Conservation (phyloP, 352 stramenopile species). For the Globisporangium megalacanthum region DNA sequence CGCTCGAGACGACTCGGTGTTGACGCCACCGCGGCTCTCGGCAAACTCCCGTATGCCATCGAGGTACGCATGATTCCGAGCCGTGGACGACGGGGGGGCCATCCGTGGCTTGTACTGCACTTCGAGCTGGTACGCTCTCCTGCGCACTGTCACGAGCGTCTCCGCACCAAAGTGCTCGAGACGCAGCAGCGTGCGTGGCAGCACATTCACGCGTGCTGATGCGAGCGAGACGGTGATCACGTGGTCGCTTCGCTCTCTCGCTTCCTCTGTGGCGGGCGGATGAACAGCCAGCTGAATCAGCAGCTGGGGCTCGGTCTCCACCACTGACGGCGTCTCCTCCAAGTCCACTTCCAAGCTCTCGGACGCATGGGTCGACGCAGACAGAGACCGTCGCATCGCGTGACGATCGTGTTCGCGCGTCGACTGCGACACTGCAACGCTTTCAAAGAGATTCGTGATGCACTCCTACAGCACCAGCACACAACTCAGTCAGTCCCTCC, state of each 20-base stretch:
- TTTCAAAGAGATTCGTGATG: slow-evolving; percentile 13
- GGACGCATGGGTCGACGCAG: background rate
- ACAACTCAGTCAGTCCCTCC: slow-evolving; percentile 2
- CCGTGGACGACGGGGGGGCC: slow-evolving; percentile 18
- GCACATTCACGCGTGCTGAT: slow-evolving; percentile 42
- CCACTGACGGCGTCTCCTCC: background rate
- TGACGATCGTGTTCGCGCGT: background rate
- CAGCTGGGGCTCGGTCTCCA: slow-evolving; percentile 4
- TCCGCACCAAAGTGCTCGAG: slow-evolving; percentile 54
- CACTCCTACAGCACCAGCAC: slow-evolving; percentile 8
- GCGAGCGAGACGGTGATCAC: slow-evolving; percentile 17
- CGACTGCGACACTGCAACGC: background rate
- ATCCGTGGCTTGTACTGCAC: slow-evolving; percentile 30
- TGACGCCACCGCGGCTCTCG: slow-evolving; percentile 14
- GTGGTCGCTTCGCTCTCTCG: background rate
- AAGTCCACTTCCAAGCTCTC: slow-evolving; percentile 8
- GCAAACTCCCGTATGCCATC: slow-evolving; percentile 21
- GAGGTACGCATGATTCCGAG: slow-evolving; percentile 21
- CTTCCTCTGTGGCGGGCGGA: background rate
- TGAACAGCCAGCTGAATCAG: slow-evolving; percentile 1
- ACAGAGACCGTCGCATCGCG: background rate
- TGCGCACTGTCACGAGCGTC: slow-evolving; percentile 37
- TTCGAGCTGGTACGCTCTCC: slow-evolving; percentile 35
- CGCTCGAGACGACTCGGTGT: slow-evolving; percentile 3
- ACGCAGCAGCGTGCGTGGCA: slow-evolving; percentile 43